Evolutionary conservation across 805 yeast genomes (phyloP).

Genomic region (Candida morakotiae): DNA sequence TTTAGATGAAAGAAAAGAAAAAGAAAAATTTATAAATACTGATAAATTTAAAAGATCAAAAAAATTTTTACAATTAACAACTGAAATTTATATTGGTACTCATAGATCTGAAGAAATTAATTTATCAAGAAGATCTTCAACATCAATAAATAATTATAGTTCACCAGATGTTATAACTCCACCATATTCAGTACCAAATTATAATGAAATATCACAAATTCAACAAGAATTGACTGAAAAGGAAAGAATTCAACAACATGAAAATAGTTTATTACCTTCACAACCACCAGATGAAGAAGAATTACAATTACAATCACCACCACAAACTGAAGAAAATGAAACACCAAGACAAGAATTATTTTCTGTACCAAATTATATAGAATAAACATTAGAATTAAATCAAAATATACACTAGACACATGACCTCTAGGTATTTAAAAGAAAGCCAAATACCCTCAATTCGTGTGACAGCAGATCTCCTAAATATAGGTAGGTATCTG

Average conservation of each 20-base stretch:
- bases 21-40: slow-evolving; percentile 61
- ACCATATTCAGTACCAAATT: slow-evolving; percentile 27
- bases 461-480: too few species aligned
- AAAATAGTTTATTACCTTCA: slow-evolving; percentile 61
- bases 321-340: slow-evolving; percentile 1
- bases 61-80: slow-evolving; percentile 76
- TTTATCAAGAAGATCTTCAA: slow-evolving; percentile 10
- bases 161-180: slow-evolving; percentile 22
- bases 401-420: too few species aligned
- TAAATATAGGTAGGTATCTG: too few species aligned
- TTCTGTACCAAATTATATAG: slow-evolving; percentile 31
- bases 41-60: slow-evolving; percentile 71
- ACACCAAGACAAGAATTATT: not conserved
- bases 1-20: slow-evolving; percentile 26
- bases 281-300: slow-evolving; percentile 26
- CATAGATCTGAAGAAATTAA: slow-evolving; percentile 40
- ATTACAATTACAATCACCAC: slow-evolving; percentile 2
- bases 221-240: slow-evolving; percentile 47
- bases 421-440: too few species aligned
- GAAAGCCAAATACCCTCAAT: too few species aligned
- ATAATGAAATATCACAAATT: slow-evolving; percentile 15
- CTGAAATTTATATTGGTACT: slow-evolving; percentile 80
- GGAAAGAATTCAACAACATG: slow-evolving; percentile 49
- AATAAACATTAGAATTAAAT: too few species aligned
- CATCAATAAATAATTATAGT: not conserved